A percentile compares a stretch with the other conserved stretches of the same genome.
Conservation (phyloP, 2,329 filamentous ascomycete species). For the Annulohypoxylon truncatum region DNA sequence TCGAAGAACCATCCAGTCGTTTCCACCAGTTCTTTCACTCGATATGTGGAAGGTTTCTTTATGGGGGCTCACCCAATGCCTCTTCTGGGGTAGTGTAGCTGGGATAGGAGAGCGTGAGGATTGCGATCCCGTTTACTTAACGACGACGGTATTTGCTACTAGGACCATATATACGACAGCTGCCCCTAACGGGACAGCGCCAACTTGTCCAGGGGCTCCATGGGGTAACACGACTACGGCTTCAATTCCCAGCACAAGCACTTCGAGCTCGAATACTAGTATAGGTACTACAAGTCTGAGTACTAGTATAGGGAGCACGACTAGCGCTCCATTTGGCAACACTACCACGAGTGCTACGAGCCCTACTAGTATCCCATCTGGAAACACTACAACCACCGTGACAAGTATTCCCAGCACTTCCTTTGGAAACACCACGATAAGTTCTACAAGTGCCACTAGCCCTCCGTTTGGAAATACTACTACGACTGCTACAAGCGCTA, state of each 20-base stretch:
- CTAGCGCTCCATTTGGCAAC: slow-evolving; percentile 7
- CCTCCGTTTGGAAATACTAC: slow-evolving; percentile 19
- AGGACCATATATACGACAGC: slow-evolving; percentile 44
- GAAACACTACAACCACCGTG: slow-evolving; percentile 7
- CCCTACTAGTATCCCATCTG: neutral
- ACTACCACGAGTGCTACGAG: slow-evolving; percentile 4
- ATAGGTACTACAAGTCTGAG: slow-evolving; percentile 4
- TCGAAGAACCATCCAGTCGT: slow-evolving; percentile 13
- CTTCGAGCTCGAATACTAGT: slow-evolving; percentile 9
- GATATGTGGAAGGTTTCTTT: slow-evolving; percentile 38
- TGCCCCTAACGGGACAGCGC: slow-evolving; percentile 29
- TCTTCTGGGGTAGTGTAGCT: slow-evolving; percentile 34
- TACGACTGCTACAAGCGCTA: slow-evolving; percentile 23
- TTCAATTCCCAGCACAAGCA: slow-evolving; percentile 12
- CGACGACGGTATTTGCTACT: slow-evolving; percentile 45
- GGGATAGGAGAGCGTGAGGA: slow-evolving; percentile 35
- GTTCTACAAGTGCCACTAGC: slow-evolving; percentile 9
- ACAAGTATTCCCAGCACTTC: slow-evolving; percentile 4
- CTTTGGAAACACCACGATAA: slow-evolving; percentile 11
- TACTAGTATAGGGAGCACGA: slow-evolving; percentile 18
- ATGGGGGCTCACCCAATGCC: slow-evolving; percentile 40
- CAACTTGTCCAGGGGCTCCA: slow-evolving; percentile 13
- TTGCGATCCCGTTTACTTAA: slow-evolving; percentile 36
- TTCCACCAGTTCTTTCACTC: slow-evolving; percentile 5
- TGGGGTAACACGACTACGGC: slow-evolving; percentile 24